phyloP scores from a whole-genome alignment of 257 asterid species.

The Primulina huaijiensis region DNA sequence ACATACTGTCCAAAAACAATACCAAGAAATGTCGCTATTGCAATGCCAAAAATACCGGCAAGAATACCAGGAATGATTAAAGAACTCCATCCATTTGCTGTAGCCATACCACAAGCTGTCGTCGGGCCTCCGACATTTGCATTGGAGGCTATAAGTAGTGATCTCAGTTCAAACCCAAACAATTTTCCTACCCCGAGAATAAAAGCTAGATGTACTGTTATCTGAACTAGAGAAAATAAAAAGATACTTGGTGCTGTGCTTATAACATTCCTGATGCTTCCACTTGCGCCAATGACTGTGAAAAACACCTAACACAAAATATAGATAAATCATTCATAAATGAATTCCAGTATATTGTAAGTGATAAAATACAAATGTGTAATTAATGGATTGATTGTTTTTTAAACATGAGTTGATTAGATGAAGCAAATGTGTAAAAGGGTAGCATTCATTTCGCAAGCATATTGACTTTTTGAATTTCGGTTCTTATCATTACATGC shows the following conservation, averaged over 20 bases:
- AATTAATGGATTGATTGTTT: neutral
- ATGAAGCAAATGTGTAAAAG: neutral
- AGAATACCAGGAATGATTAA: conserved; percentile 79
- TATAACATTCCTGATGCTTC: neutral
- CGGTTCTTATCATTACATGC: neutral
- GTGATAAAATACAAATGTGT: neutral
- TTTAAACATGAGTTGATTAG: neutral
- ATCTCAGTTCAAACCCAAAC: conserved; percentile 60
- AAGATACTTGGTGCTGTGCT: neutral
- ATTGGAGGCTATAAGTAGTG: conserved; percentile 84
- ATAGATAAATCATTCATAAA: neutral
- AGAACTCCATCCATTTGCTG: conserved; percentile 92
- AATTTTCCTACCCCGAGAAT: conserved; percentile 78
- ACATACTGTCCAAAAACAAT: conserved; percentile 69
- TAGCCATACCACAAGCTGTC: conserved; percentile 96
- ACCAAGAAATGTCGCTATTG: conserved; percentile 88
- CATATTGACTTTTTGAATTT: neutral
- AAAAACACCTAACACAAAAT: neutral
- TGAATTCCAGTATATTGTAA: neutral
- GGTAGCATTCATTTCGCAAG: too few species aligned
- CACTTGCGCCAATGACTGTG: neutral
- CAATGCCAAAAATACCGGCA: conserved; percentile 82
- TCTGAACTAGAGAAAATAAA: neutral
- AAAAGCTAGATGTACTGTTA: conserved; percentile 22
- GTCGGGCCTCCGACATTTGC: conserved; percentile 99